Conservation (phyloP, 495 filamentous ascomycete genomes). For the Thermothielavioides terrestris region DNA sequence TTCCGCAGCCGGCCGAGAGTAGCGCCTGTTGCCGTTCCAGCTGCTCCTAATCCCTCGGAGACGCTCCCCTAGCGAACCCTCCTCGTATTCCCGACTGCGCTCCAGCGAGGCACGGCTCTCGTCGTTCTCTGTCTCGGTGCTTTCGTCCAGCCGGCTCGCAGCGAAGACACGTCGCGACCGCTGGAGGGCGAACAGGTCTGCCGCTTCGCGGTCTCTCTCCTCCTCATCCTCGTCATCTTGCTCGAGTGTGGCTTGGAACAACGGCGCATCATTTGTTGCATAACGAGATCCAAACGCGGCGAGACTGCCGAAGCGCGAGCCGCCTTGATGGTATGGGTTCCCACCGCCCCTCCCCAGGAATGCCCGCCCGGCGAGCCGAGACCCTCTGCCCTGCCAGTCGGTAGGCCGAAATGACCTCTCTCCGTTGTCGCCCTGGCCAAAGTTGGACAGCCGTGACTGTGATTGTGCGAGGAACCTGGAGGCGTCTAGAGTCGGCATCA, state of each 20-base stretch:
- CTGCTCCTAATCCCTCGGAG: slow-evolving; percentile 52
- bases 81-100: slow-evolving; percentile 45
- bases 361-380: slow-evolving; percentile 28
- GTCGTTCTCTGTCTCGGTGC: slow-evolving; percentile 68
- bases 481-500: slow-evolving; percentile 59
- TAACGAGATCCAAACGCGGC: slow-evolving; percentile 68
- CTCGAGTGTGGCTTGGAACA: slow-evolving; percentile 79
- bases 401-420: slow-evolving; percentile 26
- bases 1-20: slow-evolving; percentile 15
- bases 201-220: slow-evolving; percentile 85
- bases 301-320: slow-evolving; percentile 64
- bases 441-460: slow-evolving; percentile 68
- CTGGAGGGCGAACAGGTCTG: slow-evolving; percentile 87
- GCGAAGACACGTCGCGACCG: slow-evolving; percentile 82
- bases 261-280: slow-evolving; percentile 64
- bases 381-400: slow-evolving; percentile 29
- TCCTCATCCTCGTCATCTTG: slow-evolving; percentile 85
- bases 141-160: slow-evolving; percentile 66
- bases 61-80: slow-evolving; percentile 29
- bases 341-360: slow-evolving; percentile 32
- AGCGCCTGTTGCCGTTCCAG: slow-evolving; percentile 46
- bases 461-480: slow-evolving; percentile 96
- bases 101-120: slow-evolving; percentile 48
- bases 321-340: slow-evolving; percentile 63
- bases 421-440: slow-evolving; percentile 52